Percentiles rank a stretch among this genome's conserved stretches.
Conservation (phyloP, 2,329 filamentous ascomycete species). For the Dothistroma pini region DNA sequence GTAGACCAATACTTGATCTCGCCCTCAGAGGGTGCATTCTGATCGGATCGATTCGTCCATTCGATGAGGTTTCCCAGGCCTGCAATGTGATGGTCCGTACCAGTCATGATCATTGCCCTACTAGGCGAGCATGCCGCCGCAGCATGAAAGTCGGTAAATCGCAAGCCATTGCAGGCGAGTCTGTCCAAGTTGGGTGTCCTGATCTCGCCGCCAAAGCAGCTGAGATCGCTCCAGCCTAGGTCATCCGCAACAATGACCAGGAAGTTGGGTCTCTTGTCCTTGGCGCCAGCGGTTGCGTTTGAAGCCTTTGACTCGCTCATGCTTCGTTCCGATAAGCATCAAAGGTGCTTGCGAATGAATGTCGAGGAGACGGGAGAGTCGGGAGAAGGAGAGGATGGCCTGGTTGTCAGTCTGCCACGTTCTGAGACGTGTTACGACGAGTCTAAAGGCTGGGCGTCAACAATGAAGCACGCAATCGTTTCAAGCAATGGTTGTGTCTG, state of each 20-base stretch:
- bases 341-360: slow-evolving; percentile 3
- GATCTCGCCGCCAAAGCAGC: slow-evolving; percentile 59
- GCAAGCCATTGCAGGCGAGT: slow-evolving; percentile 46
- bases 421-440: neutral
- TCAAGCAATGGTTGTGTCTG: slow-evolving; percentile 3
- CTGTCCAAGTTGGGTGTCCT: slow-evolving; percentile 58
- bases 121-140: slow-evolving; percentile 63
- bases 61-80: slow-evolving; percentile 58
- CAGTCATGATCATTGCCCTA: slow-evolving; percentile 63
- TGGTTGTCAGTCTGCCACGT: neutral
- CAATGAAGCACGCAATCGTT: slow-evolving; percentile 9
- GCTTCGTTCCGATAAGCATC: slow-evolving; percentile 27
- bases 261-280: slow-evolving; percentile 55
- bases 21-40: slow-evolving; percentile 51
- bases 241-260: slow-evolving; percentile 47
- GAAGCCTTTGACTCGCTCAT: slow-evolving; percentile 32
- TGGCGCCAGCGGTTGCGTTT: slow-evolving; percentile 29
- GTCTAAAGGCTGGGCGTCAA: neutral
- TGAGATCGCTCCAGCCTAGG: slow-evolving; percentile 47
- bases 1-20: slow-evolving; percentile 45
- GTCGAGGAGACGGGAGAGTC: neutral
- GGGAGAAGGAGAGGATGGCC: neutral
- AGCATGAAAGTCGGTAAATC: slow-evolving; percentile 63
- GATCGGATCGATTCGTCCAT: slow-evolving; percentile 54
- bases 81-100: slow-evolving; percentile 59